Conservation (phyloP, 192 early-diverging fungal species). For the Coemansia pectinata region DNA sequence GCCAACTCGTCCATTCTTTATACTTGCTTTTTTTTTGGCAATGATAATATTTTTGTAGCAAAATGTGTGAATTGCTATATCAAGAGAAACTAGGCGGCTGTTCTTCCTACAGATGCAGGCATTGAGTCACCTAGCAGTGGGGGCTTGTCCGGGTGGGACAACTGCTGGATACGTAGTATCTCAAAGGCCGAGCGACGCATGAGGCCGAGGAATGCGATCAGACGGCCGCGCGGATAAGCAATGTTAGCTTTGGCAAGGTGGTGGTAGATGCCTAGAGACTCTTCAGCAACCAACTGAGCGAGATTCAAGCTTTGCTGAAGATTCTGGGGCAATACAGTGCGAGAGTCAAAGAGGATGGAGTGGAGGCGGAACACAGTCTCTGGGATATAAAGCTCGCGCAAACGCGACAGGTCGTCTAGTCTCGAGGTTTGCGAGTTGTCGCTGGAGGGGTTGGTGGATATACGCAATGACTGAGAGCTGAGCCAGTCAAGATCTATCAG, state of each 20-base stretch:
- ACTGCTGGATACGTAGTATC: constrained; percentile 40
- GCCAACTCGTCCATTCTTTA: neutral
- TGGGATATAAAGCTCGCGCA: constrained; percentile 64
- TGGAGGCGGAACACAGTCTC: constrained; percentile 71
- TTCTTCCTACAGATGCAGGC: constrained; percentile 9
- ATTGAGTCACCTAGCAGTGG: constrained; percentile 25
- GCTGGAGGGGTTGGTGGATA: neutral
- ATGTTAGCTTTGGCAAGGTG: constrained; percentile 49
- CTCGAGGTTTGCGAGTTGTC: constrained; percentile 10
- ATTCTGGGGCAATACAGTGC: constrained; percentile 56
- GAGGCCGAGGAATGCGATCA: constrained; percentile 53
- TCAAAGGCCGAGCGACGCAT: constrained; percentile 58
- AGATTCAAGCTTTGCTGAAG: constrained; percentile 58
- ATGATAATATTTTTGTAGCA: neutral
- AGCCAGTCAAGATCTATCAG: constrained; percentile 45
- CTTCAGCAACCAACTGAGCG: constrained; percentile 59
- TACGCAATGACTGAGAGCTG: constrained; percentile 22
- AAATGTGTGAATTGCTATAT: neutral
- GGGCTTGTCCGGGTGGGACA: constrained; percentile 36
- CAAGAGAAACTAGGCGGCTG: neutral
- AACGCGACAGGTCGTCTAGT: constrained; percentile 38
- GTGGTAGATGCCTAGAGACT: constrained; percentile 47
- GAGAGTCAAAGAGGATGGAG: constrained; percentile 66
- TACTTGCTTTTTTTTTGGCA: neutral
- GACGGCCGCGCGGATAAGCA: constrained; percentile 44